phyloP scores from a whole-genome alignment of 2,329 filamentous ascomycete genomes.

The Coleophoma cylindrospora region DNA sequence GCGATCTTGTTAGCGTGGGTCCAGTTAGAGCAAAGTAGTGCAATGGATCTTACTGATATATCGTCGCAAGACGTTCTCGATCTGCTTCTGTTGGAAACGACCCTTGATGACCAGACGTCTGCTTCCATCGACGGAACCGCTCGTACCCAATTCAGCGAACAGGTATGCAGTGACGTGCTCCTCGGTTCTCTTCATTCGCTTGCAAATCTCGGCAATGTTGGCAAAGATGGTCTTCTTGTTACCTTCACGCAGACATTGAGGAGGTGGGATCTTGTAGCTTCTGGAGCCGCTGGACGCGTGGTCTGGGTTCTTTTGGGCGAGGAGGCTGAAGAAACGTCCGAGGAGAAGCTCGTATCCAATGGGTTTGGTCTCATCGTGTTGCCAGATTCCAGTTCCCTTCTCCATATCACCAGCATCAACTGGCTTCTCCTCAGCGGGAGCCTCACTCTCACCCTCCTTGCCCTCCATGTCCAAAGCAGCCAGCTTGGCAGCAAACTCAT shows the following conservation, averaged over 20 bases:
- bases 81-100: constrained; percentile 99
- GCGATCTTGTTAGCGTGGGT: constrained; percentile 14
- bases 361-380: constrained; percentile 31
- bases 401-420: constrained; percentile 28
- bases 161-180: constrained; percentile 97
- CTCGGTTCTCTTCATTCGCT: constrained; percentile 98
- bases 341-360: constrained; percentile 86
- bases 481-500: constrained; percentile 27
- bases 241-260: constrained; percentile 97
- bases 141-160: constrained; percentile 97
- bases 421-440: constrained; percentile 14
- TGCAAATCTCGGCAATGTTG: constrained; percentile 98
- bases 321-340: constrained; percentile 87
- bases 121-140: constrained; percentile 88
- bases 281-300: constrained; percentile 82
- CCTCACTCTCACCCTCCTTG: constrained; percentile 17
- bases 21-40: constrained; percentile 12
- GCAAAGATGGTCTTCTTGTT: constrained; percentile 99
- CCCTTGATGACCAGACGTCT: constrained; percentile 96
- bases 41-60: constrained; percentile 71
- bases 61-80: constrained; percentile 93
- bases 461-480: constrained; percentile 26
- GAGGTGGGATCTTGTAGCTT: constrained; percentile 98
- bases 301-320: constrained; percentile 95
- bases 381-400: constrained; percentile 31